phyloP scores from a whole-genome alignment of 345 rosid genomes.

The Punica granatum region DNA sequence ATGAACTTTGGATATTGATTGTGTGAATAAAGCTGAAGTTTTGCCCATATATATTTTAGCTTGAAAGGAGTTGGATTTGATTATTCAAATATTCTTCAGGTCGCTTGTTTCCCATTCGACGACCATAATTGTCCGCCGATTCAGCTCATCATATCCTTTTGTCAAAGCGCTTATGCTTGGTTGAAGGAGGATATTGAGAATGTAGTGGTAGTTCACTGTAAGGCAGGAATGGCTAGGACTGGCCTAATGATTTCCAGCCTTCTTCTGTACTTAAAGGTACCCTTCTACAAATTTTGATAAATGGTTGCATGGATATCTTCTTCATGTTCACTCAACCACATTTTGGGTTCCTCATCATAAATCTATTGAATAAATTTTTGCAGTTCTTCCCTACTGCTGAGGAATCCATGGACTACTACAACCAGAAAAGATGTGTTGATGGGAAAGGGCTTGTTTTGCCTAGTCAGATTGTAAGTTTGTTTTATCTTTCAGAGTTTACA shows the following conservation, averaged over 20 bases:
- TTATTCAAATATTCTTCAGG: constrained; percentile 35
- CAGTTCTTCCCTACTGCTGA: constrained; percentile 93
- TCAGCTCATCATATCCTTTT: constrained; percentile 76
- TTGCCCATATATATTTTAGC: not conserved
- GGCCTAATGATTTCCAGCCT: constrained; percentile 95
- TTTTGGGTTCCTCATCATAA: constrained; percentile 11
- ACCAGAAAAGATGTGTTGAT: constrained; percentile 88
- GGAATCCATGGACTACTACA: constrained; percentile 75
- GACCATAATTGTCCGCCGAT: constrained; percentile 95
- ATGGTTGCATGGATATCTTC: not conserved
- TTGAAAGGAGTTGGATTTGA: constrained; percentile 6
- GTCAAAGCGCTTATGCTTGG: constrained; percentile 95
- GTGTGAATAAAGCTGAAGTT: not conserved
- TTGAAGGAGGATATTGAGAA: constrained; percentile 90
- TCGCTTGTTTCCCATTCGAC: constrained; percentile 91
- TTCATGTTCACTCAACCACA: not conserved
- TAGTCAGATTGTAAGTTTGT: constrained; percentile 84
- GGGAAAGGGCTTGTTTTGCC: constrained; percentile 91
- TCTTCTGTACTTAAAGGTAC: constrained; percentile 79
- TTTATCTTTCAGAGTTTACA: constrained; percentile 11
- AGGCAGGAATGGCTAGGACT: constrained; percentile 96
- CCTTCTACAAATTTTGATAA: not conserved
- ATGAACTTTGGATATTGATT: not conserved
- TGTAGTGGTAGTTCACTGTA: constrained; percentile 95
- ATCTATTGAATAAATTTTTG: constrained; percentile 13